phyloP scores from a whole-genome alignment of 1,284 basidiomycete genomes.

The Apiotrichum gamsii region DNA sequence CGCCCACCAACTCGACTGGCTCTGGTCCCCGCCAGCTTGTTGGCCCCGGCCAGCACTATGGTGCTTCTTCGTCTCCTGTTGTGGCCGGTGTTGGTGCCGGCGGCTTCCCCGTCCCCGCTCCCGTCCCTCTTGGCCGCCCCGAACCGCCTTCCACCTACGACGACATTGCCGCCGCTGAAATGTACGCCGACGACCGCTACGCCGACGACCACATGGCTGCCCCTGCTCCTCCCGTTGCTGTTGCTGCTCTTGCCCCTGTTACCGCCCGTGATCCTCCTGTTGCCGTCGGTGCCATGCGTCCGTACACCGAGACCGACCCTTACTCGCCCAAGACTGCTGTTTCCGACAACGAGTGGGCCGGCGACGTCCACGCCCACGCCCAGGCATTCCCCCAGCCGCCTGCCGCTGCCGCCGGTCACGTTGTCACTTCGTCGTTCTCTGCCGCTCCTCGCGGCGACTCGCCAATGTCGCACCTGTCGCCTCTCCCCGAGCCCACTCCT shows the following conservation, averaged over 20 bases:
- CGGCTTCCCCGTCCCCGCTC: conserved; percentile 17
- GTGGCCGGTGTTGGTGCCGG: too few species aligned
- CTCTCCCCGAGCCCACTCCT: conserved; percentile 9
- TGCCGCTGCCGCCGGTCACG: neutral
- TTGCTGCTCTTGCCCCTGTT: neutral
- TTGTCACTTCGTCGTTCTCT: too few species aligned
- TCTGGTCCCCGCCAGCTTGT: conserved; percentile 31
- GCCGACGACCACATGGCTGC: conserved; percentile 13
- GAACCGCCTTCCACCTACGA: conserved; percentile 26
- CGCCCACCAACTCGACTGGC: conserved; percentile 14
- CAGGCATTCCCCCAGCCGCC: neutral
- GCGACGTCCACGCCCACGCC: conserved; percentile 5
- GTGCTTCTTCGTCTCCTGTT: conserved; percentile 2
- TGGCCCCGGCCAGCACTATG: conserved; percentile 21
- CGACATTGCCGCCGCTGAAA: conserved; percentile 33
- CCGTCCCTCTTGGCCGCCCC: conserved; percentile 38
- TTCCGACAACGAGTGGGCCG: conserved; percentile 19
- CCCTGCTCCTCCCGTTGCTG: neutral
- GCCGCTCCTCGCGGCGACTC: too few species aligned
- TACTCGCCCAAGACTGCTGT: conserved; percentile 25
- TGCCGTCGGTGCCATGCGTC: neutral
- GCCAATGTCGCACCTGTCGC: neutral
- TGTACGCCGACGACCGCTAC: conserved; percentile 21
- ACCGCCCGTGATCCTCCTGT: neutral
- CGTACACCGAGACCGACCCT: conserved; percentile 5